Base-by-base conservation (phyloP, 2,329 filamentous ascomycete genomes). In the Albifimbria verrucaria region DNA sequence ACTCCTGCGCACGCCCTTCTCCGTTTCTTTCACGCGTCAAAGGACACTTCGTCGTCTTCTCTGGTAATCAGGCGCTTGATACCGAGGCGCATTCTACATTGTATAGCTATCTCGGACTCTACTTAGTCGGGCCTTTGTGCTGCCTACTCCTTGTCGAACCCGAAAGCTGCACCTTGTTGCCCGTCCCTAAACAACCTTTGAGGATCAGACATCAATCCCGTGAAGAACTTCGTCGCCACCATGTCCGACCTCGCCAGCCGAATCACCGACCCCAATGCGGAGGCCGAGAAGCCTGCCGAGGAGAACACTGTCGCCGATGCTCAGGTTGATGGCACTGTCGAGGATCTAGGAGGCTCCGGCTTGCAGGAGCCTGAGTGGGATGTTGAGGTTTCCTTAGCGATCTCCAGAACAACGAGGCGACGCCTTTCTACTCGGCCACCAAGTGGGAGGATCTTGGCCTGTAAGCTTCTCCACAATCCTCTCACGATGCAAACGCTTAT, bases 301-400 rank as follows among this genome's bases (percentile, higher is more conserved):
- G 42, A 56, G 11, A 57, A 53, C 4, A 53, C 62, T 22, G 61
- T 58, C 45, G 52, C 62, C 24, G 66, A 68, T 25, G 65, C 64
- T n/a, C 70, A 75, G 61, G 56, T 65, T 21, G 71, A 77, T 48
- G 72, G 70, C 47, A 62, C 69, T 45, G 62, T 66, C 36, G 68
- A 70, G 46, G 55, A 60, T 23, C 61, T 69, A 20, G 69, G 71
- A 39, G 82, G 79, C 51, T 83, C 83, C 39, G 77, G 76, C 47
- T 75, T 86, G 24, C 71, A 82, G 46, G 90, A 97, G 70, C 85
- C 86, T 4, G 86, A 89, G 54, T 95, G 89, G 72, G 88, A 94
- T 60, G 93, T 99, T 60, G 88, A 96, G 66, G 90, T 99, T 62
- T 94, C 93, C 72, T 82, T 97, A 92, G 88, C 63, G 92, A 96